Conservation (phyloP, 1,284 basidiomycete genomes). For the Ceratobasidium sp. region DNA sequence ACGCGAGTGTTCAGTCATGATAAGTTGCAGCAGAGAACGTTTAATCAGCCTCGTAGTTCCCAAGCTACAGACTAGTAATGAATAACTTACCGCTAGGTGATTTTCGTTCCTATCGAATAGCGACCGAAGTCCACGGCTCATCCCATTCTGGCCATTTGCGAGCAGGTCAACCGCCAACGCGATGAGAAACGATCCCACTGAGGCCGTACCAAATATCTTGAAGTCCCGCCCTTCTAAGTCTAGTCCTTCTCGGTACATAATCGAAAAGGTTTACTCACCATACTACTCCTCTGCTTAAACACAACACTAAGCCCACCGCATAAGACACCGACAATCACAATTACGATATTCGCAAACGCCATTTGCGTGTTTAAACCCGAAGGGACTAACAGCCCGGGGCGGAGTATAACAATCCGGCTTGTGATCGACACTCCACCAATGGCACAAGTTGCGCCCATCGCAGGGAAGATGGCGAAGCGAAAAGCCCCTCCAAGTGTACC, state of each 20-base stretch:
- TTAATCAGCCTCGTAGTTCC: background rate
- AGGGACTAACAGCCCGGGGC: slow-evolving; percentile 37
- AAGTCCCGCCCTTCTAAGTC: background rate
- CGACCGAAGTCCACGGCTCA: slow-evolving; percentile 40
- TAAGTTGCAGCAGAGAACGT: background rate
- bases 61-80: background rate
- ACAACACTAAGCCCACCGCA: slow-evolving; percentile 32
- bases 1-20: background rate
- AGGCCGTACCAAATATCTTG: slow-evolving; percentile 38
- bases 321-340: slow-evolving; percentile 15
- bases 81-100: slow-evolving; percentile 33
- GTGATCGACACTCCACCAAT: slow-evolving; percentile 33
- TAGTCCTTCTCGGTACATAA: background rate
- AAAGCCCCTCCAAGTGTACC: slow-evolving; percentile 36
- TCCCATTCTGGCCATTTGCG: slow-evolving; percentile 35
- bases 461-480: slow-evolving; percentile 10
- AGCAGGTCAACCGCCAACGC: slow-evolving; percentile 30
- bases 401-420: slow-evolving; percentile 27
- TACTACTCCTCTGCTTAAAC: slow-evolving; percentile 34
- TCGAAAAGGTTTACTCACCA: slow-evolving; percentile 8
- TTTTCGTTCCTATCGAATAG: slow-evolving; percentile 43
- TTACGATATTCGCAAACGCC: slow-evolving; percentile 36
- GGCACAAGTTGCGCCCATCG: slow-evolving; percentile 30
- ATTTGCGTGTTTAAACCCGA: slow-evolving; percentile 34
- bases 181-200: slow-evolving; percentile 30